These are phyloP conservation scores for Psidium friedrichsthalianum DNA, from an alignment of 345 rosid genomes.

Conservation along the genomic window DNA sequence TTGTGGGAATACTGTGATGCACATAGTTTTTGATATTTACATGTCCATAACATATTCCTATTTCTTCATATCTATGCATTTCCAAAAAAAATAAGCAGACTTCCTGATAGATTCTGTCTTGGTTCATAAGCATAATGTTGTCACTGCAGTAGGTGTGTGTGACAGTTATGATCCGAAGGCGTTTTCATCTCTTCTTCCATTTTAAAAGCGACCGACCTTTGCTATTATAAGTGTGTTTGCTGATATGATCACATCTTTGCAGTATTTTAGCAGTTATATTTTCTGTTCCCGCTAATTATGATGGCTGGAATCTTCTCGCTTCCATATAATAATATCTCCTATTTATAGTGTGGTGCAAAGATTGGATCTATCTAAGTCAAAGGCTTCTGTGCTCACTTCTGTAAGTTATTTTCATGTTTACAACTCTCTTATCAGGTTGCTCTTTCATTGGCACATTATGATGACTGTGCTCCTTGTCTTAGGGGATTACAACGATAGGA, in stretches of 20 bases:
- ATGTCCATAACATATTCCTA: not conserved
- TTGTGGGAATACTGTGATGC: not conserved
- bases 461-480: conserved; percentile 15
- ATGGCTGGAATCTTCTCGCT: not conserved
- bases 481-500: conserved; percentile 83
- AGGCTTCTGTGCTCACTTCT: conserved; percentile 96
- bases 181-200: not conserved
- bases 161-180: not conserved
- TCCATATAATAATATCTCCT: not conserved
- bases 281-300: not conserved
- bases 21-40: not conserved
- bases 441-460: not conserved
- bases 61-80: not conserved
- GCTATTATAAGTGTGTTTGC: not conserved
- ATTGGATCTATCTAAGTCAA: conserved; percentile 92
- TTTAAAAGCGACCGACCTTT: not conserved
- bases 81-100: not conserved
- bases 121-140: not conserved
- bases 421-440: conserved; percentile 2
- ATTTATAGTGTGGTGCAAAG: conserved; percentile 83
- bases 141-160: not conserved
- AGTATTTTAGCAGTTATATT: not conserved
- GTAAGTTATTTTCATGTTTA: conserved; percentile 34
- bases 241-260: not conserved
- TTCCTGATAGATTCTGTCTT: not conserved